Conservation (phyloP, 768 basidiomycete species). For the Russula vinacea region DNA sequence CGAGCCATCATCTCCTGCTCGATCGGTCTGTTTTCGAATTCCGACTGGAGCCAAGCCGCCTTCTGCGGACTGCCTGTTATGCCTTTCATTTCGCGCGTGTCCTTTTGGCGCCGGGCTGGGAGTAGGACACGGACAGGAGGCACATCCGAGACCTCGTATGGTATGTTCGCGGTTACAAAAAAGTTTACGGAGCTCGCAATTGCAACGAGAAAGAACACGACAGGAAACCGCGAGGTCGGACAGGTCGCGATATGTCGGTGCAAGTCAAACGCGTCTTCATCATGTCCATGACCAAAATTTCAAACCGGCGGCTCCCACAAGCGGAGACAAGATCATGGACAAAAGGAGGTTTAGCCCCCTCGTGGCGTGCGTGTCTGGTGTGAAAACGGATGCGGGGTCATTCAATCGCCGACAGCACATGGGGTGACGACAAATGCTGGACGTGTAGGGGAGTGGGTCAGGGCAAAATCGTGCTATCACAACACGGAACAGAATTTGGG, state of each 20-base stretch:
- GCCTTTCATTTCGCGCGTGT: conserved; percentile 25
- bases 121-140: conserved; percentile 13
- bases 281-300: conserved; percentile 25
- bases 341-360: conserved; percentile 27
- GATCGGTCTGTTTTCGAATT: conserved; percentile 19
- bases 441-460: conserved; percentile 12
- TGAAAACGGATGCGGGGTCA: conserved; percentile 20
- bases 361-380: conserved; percentile 26
- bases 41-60: conserved; percentile 29
- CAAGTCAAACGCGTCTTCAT: conserved; percentile 23
- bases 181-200: conserved; percentile 22
- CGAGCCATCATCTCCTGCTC: conserved; percentile 4
- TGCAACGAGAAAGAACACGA: conserved; percentile 9
- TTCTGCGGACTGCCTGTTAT: conserved; percentile 28
- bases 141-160: background rate
- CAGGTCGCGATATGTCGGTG: conserved; percentile 20
- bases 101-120: conserved; percentile 19
- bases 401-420: conserved; percentile 24
- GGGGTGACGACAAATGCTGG: conserved; percentile 14
- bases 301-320: conserved; percentile 24
- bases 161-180: conserved; percentile 13
- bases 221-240: conserved; percentile 27
- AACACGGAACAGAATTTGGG: conserved; percentile 2
- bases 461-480: conserved; percentile 19
- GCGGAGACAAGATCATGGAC: conserved; percentile 20